Conservation (phyloP, 805 yeast genomes). For the Barnettozyma botsteinii region DNA sequence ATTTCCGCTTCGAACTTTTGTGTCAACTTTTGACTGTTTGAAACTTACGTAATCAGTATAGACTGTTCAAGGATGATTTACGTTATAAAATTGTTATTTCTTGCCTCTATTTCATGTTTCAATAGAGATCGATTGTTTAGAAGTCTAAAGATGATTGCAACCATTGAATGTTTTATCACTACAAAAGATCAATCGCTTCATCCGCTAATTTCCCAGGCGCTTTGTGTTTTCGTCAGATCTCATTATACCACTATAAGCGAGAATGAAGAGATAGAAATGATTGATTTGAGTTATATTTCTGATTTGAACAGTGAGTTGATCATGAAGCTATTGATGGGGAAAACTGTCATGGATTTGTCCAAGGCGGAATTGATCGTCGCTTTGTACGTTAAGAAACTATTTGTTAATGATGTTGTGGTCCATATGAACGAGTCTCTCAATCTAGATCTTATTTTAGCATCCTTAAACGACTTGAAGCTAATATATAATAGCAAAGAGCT, state of each 20-base stretch:
- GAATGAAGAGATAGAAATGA: constrained; percentile 1
- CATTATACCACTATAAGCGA: not conserved
- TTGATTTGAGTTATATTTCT: constrained; percentile 4
- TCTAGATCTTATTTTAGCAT: constrained; percentile 1
- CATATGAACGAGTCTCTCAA: not conserved
- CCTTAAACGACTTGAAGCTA: not conserved
- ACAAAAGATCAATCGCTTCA: not conserved
- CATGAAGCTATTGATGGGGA: constrained; percentile 3
- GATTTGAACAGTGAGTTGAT: constrained; percentile 5
- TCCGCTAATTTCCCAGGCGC: not conserved
- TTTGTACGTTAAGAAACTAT: constrained; percentile 8
- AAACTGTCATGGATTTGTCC: constrained; percentile 5
- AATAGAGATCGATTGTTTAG: not conserved
- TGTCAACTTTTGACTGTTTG: no score
- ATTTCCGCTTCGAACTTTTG: no score
- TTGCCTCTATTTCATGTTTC: no score
- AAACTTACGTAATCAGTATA: no score
- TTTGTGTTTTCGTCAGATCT: not conserved
- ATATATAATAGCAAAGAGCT: not conserved
- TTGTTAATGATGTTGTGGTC: not conserved
- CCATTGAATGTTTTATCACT: not conserved
- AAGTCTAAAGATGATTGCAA: not conserved
- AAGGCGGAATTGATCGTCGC: constrained; percentile 16
- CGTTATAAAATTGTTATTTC: no score
- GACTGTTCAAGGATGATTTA: no score